These are phyloP conservation scores for Sechiopsis laciniata DNA, from an alignment of 306 rosid species.

Conservation along the genomic window DNA sequence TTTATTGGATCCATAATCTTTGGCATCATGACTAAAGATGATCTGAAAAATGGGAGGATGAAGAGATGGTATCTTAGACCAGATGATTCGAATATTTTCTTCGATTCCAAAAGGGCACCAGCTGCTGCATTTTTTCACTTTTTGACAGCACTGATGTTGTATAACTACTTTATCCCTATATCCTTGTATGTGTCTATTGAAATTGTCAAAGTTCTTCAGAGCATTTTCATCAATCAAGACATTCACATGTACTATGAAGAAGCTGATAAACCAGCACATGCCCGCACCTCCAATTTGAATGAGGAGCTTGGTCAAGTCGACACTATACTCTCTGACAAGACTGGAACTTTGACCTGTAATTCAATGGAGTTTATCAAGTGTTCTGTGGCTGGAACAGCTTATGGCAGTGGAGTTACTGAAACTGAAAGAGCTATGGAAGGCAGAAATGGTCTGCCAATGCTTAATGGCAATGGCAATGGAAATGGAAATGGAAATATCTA, in stretches of 20 bases:
- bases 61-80: slow-evolving; percentile 93
- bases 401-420: slow-evolving; percentile 77
- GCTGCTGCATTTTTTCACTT: slow-evolving; percentile 62
- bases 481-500: slow-evolving; percentile 25
- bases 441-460: slow-evolving; percentile 37
- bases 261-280: slow-evolving; percentile 82
- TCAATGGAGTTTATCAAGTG: slow-evolving; percentile 97
- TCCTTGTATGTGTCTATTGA: slow-evolving; percentile 88
- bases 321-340: slow-evolving; percentile 94
- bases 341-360: slow-evolving; percentile 96
- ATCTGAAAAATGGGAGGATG: slow-evolving; percentile 48
- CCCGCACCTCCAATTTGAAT: slow-evolving; percentile 90
- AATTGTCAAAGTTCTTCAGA: slow-evolving; percentile 93
- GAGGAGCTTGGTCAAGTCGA: slow-evolving; percentile 99
- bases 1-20: slow-evolving; percentile 73
- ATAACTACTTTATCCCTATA: slow-evolving; percentile 65
- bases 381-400: slow-evolving; percentile 87
- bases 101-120: slow-evolving; percentile 62
- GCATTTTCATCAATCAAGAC: slow-evolving; percentile 81
- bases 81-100: slow-evolving; percentile 65
- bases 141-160: slow-evolving; percentile 78
- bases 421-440: slow-evolving; percentile 61
- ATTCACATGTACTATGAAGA: slow-evolving; percentile 83
- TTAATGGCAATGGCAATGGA: slow-evolving; percentile 27
- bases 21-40: slow-evolving; percentile 62